These are phyloP conservation scores for Cyclotella kingstonii DNA, from an alignment of 108 stramenopile species.

Conservation along the genomic window DNA sequence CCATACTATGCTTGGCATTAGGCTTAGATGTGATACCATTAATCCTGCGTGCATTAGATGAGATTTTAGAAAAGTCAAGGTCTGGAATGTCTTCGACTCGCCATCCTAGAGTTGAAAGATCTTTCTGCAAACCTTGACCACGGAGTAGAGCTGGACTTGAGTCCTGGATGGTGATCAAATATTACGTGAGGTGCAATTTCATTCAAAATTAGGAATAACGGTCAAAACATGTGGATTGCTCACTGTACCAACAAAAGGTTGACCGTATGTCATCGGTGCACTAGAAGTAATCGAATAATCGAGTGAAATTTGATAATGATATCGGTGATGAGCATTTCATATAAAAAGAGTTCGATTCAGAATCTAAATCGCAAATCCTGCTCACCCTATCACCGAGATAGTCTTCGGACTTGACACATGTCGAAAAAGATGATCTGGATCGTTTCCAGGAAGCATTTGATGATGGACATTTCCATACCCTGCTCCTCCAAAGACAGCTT, in stretches of 20 bases:
- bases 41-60: conserved; percentile 14
- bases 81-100: conserved; percentile 79
- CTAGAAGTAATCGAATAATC: conserved; percentile 29
- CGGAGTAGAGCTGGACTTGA: conserved; percentile 69
- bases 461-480: conserved; percentile 70
- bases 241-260: conserved; percentile 86
- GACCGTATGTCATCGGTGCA: conserved; percentile 90
- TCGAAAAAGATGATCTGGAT: conserved; percentile 27
- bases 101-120: conserved; percentile 82
- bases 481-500: conserved; percentile 49
- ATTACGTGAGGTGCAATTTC: neutral
- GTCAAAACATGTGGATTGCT: conserved; percentile 8
- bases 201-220: neutral
- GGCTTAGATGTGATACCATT: conserved; percentile 14
- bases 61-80: conserved; percentile 60
- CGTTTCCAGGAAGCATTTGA: conserved; percentile 39
- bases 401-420: conserved; percentile 47
- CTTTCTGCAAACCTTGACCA: conserved; percentile 61
- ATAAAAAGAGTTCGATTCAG: no score
- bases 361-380: neutral
- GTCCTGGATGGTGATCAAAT: conserved; percentile 46
- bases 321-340: no score
- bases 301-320: conserved; percentile 1
- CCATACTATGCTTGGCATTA: conserved; percentile 67
- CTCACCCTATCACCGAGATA: conserved; percentile 51